Percentiles rank a stretch among this genome's conserved stretches.
These are phyloP conservation scores for Talaromyces sp. DNA, from an alignment of 2,329 filamentous ascomycete genomes.

Conservation along the genomic window DNA sequence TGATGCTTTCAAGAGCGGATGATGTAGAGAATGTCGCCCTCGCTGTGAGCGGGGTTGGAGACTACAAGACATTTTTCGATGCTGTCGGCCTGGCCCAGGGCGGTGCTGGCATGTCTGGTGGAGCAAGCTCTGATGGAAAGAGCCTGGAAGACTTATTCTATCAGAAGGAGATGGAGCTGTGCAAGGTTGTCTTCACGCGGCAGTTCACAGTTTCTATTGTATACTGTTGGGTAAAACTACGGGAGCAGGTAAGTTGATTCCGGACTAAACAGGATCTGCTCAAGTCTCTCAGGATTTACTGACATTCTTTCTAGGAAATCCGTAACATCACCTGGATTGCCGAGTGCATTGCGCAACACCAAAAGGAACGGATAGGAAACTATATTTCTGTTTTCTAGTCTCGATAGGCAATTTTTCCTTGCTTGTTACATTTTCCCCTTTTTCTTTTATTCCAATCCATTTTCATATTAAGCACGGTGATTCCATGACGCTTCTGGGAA, in stretches of 20 bases:
- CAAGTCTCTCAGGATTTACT: constrained; percentile 13
- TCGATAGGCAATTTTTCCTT: background rate
- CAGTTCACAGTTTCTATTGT: constrained; percentile 95
- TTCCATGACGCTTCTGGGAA: background rate
- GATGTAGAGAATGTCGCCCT: constrained; percentile 90
- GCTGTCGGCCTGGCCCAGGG: constrained; percentile 74
- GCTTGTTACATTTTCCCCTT: background rate
- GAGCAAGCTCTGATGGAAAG: constrained; percentile 72
- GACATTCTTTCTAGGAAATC: constrained; percentile 68
- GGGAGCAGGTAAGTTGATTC: constrained; percentile 72
- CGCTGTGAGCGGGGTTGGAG: constrained; percentile 84
- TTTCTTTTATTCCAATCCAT: background rate
- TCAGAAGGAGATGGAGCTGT: constrained; percentile 98
- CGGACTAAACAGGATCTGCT: background rate
- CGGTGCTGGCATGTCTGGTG: constrained; percentile 70
- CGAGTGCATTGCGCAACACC: constrained; percentile 98
- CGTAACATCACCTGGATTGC: constrained; percentile 99
- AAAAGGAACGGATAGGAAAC: constrained; percentile 97
- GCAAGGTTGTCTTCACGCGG: constrained; percentile 87
- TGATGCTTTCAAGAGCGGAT: constrained; percentile 92
- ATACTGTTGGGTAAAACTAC: constrained; percentile 95
- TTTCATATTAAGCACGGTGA: background rate
- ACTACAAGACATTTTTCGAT: constrained; percentile 96
- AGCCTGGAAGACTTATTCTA: constrained; percentile 98
- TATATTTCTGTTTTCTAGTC: constrained; percentile 92